These are phyloP conservation scores for Colletotrichum godetiae DNA, from an alignment of 2,329 filamentous ascomycete species.

Conservation along the genomic window DNA sequence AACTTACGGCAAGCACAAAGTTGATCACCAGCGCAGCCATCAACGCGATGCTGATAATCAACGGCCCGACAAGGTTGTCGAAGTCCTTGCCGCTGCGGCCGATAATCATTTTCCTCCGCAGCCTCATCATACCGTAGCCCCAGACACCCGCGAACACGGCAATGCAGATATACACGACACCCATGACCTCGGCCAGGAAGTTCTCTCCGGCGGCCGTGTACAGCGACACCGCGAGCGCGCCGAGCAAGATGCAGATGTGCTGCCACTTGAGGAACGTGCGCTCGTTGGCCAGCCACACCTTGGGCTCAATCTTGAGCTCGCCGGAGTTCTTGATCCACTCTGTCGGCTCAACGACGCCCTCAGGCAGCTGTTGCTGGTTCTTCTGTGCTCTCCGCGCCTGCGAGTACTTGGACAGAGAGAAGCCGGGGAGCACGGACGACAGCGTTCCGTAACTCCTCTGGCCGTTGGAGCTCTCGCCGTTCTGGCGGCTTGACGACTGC, in stretches of 20 bases:
- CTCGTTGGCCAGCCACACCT: slow-evolving; percentile 99
- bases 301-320: slow-evolving; percentile 92
- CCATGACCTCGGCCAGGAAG: slow-evolving; percentile 79
- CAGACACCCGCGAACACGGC: slow-evolving; percentile 86
- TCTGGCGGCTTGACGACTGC: slow-evolving; percentile 46
- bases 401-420: slow-evolving; percentile 84
- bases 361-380: slow-evolving; percentile 72
- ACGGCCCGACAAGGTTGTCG: slow-evolving; percentile 86
- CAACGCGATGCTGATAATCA: slow-evolving; percentile 84
- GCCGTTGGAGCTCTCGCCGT: slow-evolving; percentile 43
- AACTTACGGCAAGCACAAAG: slow-evolving; percentile 83
- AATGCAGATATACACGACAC: slow-evolving; percentile 84
- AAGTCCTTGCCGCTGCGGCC: slow-evolving; percentile 92
- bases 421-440: slow-evolving; percentile 81
- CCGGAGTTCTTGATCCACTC: slow-evolving; percentile 96
- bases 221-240: slow-evolving; percentile 82
- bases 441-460: slow-evolving; percentile 64
- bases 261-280: slow-evolving; percentile 99
- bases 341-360: slow-evolving; percentile 87
- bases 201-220: slow-evolving; percentile 90
- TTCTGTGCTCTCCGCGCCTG: slow-evolving; percentile 62
- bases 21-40: slow-evolving; percentile 85
- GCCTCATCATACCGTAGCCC: slow-evolving; percentile 88
- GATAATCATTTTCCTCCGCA: slow-evolving; percentile 81
- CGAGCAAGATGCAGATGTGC: slow-evolving; percentile 90